These are phyloP conservation scores for Acanthamoeba sp. DNA, from an alignment of 208 protist genomes.

Conservation along the genomic window DNA sequence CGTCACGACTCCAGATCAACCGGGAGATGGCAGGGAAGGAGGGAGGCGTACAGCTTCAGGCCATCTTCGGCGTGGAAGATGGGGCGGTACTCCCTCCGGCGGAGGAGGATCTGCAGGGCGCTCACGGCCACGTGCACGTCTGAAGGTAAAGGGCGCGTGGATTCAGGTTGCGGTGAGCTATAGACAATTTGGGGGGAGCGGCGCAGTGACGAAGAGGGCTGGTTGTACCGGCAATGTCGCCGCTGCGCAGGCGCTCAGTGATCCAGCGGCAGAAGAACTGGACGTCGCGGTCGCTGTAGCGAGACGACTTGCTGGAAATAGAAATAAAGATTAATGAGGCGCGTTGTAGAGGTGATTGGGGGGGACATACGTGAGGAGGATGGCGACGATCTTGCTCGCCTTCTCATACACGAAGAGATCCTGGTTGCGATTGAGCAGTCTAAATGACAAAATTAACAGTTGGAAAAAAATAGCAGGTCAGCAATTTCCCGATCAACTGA, in stretches of 20 bases:
- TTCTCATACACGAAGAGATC: constrained; percentile 36
- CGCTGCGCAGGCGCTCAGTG: constrained; percentile 41
- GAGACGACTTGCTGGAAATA: not conserved
- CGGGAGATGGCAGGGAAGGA: not conserved
- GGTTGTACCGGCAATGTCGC: not conserved
- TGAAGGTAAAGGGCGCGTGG: not conserved
- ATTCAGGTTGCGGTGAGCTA: not conserved
- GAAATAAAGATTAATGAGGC: not conserved
- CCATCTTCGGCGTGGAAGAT: constrained; percentile 37
- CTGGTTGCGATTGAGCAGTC: constrained; percentile 51
- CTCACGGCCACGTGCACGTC: constrained; percentile 28
- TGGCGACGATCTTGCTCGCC: not conserved
- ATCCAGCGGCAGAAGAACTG: constrained; percentile 64
- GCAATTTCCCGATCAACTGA: no score
- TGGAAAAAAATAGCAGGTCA: no score
- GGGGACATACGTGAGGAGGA: not conserved
- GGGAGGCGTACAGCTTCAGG: not conserved
- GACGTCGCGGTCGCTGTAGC: constrained; percentile 9
- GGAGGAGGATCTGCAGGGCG: constrained; percentile 42
- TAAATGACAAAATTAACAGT: not conserved
- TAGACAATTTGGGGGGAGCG: not conserved
- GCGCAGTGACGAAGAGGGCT: not conserved
- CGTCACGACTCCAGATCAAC: not conserved
- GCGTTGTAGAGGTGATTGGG: not conserved
- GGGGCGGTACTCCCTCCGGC: constrained; percentile 19